Evolutionary conservation across 768 basidiomycete genomes (phyloP), one percentile per base, ranked within the genome.

Genomic region (Steccherinum ochraceum): DNA sequence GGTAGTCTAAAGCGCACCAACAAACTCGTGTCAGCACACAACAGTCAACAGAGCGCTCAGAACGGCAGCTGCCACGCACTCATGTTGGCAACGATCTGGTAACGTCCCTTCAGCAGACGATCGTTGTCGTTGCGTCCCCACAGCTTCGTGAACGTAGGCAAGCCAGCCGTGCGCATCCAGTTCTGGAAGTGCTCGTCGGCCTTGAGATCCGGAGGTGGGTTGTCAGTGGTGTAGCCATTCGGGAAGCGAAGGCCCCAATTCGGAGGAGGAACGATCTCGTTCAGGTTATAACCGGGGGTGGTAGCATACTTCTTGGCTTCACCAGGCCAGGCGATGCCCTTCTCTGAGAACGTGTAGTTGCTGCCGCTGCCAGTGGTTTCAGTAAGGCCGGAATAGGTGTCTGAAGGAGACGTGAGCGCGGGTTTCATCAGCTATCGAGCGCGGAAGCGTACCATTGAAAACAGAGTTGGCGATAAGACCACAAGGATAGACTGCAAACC

Each of bases 161-260:
- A 68, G 12, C 95, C 96, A 0, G 96, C 92, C 2, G 94, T 96
- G 52, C 95, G 81, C 96, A 99, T 99, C 96, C 96, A 99, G 64
- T 95, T 94, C 69, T 98, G 95, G 74, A 99, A 98, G 60, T 89
- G 93, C 67, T 97, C 89, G 61, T 98, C 85, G 2, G 58, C 57
- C 48, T 73, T 70, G 27, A 98, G 72, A 62, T 96, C 71, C 1
- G 93, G 94, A 18, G 85, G 83, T 13, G 78, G 79, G 54, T 74
- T 80, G 3, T 67, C 67, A 1, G 69, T 63, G 3, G 81, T 82
- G 69, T 96, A 97, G 50, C 78, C 78, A 54, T 86, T 65, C 1
- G 92, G 91, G 70, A 75, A 97, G 49, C 76, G 77, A 25, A 66
- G 61, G 1, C 58, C 66, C 96, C 96, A 99, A 68, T 96, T 97